Base-by-base conservation (phyloP, 2,329 filamentous ascomycete species). In the Zymoseptoria tritici region DNA sequence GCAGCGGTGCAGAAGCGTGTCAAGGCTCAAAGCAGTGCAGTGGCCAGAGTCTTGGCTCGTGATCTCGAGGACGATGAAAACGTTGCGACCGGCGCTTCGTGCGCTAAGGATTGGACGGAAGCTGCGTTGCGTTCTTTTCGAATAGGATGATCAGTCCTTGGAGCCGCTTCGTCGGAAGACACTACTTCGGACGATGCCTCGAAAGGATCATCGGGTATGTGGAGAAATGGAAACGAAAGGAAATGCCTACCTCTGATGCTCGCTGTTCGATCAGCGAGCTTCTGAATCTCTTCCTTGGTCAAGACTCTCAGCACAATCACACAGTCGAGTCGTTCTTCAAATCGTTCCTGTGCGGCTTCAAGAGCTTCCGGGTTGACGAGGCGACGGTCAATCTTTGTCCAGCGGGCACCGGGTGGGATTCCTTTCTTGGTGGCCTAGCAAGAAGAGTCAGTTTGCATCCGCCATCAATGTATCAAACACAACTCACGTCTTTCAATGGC, bases 261-360 rank as follows among this genome's bases (percentile, higher is more conserved):
- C 65, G 87, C 85, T 9, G 93, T 97, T 54, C 87, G 88, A 63
- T 86, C 83, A 11, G 91, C 91, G 71, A 96, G 91, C 36, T 85
- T 86, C 74, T 96, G 88, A 58, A 97, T 96, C 70, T 97, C 91
- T 66, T 95, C 90, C 74, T 89, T 90, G 54, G 85, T 89, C 71
- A 97, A 74, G 7, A 97, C 93, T 58, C 92, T 82, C 58, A 97
- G 80, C 2, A 97, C 91, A 73, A 97, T 96, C 60, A 97, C 91
- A 73, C 91, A 95, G 70, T 96, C 91, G 61, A 91, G 84, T n/a
- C 91, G 84, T 68, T 95, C 89, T 75, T 97, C 93, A 66, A 89
- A 97, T 29, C 93, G 83, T 77, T 97, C 92, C 68, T 94, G 89
- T n/a, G 89, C 89, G 62, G 89, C 83, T 60, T 90, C 88, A 53